phyloP scores from a whole-genome alignment of 129 eudicot genomes.

The Arctium minus region DNA sequence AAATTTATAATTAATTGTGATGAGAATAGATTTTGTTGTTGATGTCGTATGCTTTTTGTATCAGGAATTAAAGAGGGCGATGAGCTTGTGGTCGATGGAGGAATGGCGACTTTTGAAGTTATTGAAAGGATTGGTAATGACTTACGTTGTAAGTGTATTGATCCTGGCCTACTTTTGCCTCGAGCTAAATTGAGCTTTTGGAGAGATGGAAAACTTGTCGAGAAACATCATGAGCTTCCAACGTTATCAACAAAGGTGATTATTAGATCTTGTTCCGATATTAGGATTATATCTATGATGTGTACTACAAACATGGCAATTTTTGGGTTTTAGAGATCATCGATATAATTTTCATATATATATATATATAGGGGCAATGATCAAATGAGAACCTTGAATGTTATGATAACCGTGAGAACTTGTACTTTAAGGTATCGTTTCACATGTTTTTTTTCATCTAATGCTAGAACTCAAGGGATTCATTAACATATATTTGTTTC shows the following conservation, averaged over 20 bases:
- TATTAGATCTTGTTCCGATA: not conserved
- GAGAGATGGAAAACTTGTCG: constrained; percentile 71
- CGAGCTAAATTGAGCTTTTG: constrained; percentile 72
- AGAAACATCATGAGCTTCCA: constrained; percentile 49
- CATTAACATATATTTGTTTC: too few species aligned
- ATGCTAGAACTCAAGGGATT: too few species aligned
- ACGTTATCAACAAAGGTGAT: constrained; percentile 53
- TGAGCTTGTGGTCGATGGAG: constrained; percentile 72
- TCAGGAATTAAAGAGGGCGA: constrained; percentile 61
- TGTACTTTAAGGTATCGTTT: too few species aligned
- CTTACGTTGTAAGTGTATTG: constrained; percentile 59
- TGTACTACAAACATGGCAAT: not conserved
- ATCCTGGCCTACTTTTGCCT: constrained; percentile 61
- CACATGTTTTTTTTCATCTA: too few species aligned
- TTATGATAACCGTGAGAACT: too few species aligned
- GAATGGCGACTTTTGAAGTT: constrained; percentile 75
- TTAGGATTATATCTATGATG: not conserved
- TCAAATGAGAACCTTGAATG: too few species aligned
- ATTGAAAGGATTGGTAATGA: constrained; percentile 55
- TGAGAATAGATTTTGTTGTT: not conserved
- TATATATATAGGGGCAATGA: too few species aligned
- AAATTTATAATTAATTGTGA: not conserved
- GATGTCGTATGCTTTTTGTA: not conserved
- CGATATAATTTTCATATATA: not conserved
- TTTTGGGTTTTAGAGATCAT: not conserved